Base-by-base conservation (phyloP, 768 basidiomycete species). In the Tulasnella sp. region DNA sequence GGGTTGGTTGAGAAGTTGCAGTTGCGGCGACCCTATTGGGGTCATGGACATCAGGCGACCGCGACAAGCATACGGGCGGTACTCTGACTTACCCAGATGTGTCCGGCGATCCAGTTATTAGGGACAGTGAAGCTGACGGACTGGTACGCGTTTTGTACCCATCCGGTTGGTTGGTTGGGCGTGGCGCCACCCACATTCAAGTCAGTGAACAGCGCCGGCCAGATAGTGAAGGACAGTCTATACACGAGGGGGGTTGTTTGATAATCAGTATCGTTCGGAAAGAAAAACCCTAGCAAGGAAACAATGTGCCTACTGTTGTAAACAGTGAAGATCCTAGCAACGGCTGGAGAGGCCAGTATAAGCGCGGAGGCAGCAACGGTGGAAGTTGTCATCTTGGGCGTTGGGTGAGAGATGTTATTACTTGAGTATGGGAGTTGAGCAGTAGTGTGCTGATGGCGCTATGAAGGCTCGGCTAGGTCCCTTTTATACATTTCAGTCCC, bases 151-250 rank as follows among this genome's bases (percentile, higher is more conserved):
- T 55, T 44, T 1, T 64, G 64, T 3, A 47, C 45, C 65, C 66
- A 68, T 4, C 67, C 65, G 27, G 61, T 66, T 9, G 54, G 47
- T 34, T 60, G 24, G 43, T 38, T 53, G 3, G 84, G 83, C 11
- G 65, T 69, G 44, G 76, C 73, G 0, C 74, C 65, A 10, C 73
- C 84, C 41, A 76, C 78, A 61, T 76, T 77, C 42, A 42, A 4
- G 19, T n/a, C 19, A 55, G 24, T 58, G n/a, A 30, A 27, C 30
- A 15, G 17, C 29, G 48, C 53, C 74, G 56, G 83, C 84, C 84
- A 85, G 61, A 85, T 76, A 2, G 83, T 85, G 70, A 83, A 85
- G 82, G 77, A 65, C 84, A 85, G 2, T 70, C 74, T 34, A 30
- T 26, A 26, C 4, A 54, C 2, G 24, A 30, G 13, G 51, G 24